Conservation (phyloP, 2,329 filamentous ascomycete genomes). For the Aspergillus neoniger region DNA sequence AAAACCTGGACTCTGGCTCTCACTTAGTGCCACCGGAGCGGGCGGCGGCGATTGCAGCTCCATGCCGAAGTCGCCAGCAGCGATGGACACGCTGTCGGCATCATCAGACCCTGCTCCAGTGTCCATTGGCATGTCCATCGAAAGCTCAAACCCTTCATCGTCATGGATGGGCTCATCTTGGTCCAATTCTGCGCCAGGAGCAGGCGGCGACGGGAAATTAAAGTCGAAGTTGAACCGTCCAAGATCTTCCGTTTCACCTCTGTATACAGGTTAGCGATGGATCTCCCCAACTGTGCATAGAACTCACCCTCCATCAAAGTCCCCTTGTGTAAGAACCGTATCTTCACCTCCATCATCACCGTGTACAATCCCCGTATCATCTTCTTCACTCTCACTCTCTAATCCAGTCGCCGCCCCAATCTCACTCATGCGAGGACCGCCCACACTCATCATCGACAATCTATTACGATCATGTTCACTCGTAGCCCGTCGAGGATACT, state of each 20-base stretch:
- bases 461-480: slow-evolving; percentile 40
- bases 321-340: slow-evolving; percentile 40
- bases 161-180: slow-evolving; percentile 35
- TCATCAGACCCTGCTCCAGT: slow-evolving; percentile 28
- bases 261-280: slow-evolving; percentile 26
- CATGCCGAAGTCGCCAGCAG: slow-evolving; percentile 34
- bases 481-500: slow-evolving; percentile 46
- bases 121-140: slow-evolving; percentile 30
- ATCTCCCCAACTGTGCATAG: background rate
- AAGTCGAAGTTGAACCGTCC: slow-evolving; percentile 46
- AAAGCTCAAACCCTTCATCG: slow-evolving; percentile 39
- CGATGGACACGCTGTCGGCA: slow-evolving; percentile 16
- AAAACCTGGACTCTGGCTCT: slow-evolving; percentile 36
- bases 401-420: slow-evolving; percentile 51
- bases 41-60: slow-evolving; percentile 33
- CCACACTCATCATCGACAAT: slow-evolving; percentile 48
- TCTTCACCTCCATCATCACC: slow-evolving; percentile 40
- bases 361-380: slow-evolving; percentile 36
- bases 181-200: slow-evolving; percentile 32
- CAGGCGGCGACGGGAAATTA: slow-evolving; percentile 41
- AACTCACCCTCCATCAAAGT: slow-evolving; percentile 42
- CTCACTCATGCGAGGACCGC: slow-evolving; percentile 50
- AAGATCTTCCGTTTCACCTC: slow-evolving; percentile 48
- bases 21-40: slow-evolving; percentile 31
- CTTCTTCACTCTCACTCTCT: slow-evolving; percentile 47